These are phyloP conservation scores for Sorghum bicolor DNA, from an alignment of 176 grass and related monocot species.

Conservation along the genomic window DNA sequence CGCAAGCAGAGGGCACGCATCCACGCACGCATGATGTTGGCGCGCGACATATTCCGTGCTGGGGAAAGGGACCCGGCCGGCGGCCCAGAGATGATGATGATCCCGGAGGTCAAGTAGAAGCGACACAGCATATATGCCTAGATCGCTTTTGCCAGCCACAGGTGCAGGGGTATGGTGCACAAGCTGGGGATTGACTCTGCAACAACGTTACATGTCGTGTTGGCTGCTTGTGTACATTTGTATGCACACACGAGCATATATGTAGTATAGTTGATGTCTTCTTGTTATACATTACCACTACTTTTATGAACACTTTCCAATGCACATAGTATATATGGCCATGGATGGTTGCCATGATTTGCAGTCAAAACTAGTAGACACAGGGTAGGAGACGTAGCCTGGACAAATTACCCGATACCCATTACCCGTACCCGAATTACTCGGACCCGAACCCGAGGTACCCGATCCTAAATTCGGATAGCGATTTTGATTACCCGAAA, in stretches of 20 bases:
- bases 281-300: neutral
- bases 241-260: neutral
- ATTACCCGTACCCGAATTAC: too few species aligned
- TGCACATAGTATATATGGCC: neutral
- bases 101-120: constrained; percentile 18
- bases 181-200: neutral
- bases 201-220: neutral
- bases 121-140: neutral
- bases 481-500: too few species aligned
- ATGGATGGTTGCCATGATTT: neutral
- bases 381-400: neutral
- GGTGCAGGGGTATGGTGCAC: neutral
- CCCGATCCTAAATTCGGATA: too few species aligned
- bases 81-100: neutral
- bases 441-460: too few species aligned
- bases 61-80: neutral
- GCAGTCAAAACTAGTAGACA: neutral
- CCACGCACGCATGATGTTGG: neutral
- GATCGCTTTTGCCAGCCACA: neutral
- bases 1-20: neutral
- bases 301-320: neutral
- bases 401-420: too few species aligned
- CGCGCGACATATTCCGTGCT: constrained; percentile 11
- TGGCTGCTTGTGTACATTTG: neutral
- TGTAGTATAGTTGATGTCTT: neutral